Conservation (phyloP, 31 red algal species). For the Bonnemaisonia californica region DNA sequence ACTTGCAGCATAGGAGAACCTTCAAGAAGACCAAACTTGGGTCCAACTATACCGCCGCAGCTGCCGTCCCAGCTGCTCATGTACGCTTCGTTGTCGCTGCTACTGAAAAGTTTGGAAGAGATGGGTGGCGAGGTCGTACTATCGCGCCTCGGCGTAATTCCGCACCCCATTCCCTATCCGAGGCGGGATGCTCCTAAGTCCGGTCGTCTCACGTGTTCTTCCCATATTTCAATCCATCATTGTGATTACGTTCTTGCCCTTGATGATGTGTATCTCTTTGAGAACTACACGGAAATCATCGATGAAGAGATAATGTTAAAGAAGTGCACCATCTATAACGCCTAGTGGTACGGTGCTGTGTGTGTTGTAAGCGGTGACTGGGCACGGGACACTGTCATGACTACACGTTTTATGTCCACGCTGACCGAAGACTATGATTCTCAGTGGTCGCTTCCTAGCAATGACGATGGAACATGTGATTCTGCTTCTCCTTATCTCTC, state of each 20-base stretch:
- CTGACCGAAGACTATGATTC: neutral
- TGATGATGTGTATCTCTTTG: too few species aligned
- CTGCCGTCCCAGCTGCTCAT: too few species aligned
- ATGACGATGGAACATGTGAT: constrained; percentile 11
- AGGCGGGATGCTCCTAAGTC: neutral
- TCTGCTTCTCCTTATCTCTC: neutral
- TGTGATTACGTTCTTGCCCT: neutral
- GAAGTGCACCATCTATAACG: neutral
- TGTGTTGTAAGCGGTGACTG: too few species aligned
- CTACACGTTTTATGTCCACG: neutral
- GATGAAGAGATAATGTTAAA: neutral
- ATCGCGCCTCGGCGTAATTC: too few species aligned
- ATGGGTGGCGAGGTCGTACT: too few species aligned
- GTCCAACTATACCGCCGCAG: too few species aligned
- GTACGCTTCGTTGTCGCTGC: too few species aligned
- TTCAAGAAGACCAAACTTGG: too few species aligned
- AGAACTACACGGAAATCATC: too few species aligned
- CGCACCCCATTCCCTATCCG: too few species aligned
- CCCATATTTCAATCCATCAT: neutral
- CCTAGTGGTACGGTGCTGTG: neutral
- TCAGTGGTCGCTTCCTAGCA: constrained; percentile 20
- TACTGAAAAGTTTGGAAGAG: too few species aligned
- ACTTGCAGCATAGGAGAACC: too few species aligned
- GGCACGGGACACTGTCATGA: neutral
- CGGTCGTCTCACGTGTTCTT: neutral